Evolutionary conservation across 768 basidiomycete genomes (phyloP).

Genomic region (Russula lepida): DNA sequence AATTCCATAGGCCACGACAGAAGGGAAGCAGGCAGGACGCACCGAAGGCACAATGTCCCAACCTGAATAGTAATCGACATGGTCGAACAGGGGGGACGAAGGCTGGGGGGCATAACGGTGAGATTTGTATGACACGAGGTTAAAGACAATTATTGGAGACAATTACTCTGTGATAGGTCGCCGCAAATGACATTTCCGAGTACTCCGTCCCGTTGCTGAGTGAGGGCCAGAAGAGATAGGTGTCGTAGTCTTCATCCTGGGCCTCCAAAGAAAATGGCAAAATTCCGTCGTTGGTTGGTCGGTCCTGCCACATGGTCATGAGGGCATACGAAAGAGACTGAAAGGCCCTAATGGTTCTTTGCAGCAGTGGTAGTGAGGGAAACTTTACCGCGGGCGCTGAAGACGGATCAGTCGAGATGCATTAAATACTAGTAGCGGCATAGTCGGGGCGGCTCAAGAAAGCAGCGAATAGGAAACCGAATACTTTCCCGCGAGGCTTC

Average conservation of each 20-base stretch:
- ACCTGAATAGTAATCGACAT: neutral
- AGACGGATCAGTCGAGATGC: too few species aligned
- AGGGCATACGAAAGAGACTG: neutral
- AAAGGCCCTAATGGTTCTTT: neutral
- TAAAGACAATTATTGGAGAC: too few species aligned
- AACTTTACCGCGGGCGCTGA: neutral
- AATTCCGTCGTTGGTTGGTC: neutral
- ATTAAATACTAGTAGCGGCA: slow-evolving; percentile 7
- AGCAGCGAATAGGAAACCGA: neutral
- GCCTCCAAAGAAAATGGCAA: slow-evolving; percentile 1
- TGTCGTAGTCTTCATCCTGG: slow-evolving; percentile 18
- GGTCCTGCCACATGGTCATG: neutral
- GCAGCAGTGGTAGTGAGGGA: neutral
- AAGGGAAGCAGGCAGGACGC: neutral
- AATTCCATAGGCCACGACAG: neutral
- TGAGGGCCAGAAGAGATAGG: slow-evolving; percentile 18
- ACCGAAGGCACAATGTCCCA: slow-evolving; percentile 10
- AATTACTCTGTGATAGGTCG: neutral
- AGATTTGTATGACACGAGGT: neutral
- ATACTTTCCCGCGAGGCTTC: neutral
- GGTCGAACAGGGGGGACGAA: neutral
- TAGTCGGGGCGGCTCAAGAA: neutral
- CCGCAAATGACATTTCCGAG: neutral
- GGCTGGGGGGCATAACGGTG: neutral
- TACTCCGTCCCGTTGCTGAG: neutral